phyloP scores from a whole-genome alignment of 2,329 filamentous ascomycete species.

The Beauveria asiatica region DNA sequence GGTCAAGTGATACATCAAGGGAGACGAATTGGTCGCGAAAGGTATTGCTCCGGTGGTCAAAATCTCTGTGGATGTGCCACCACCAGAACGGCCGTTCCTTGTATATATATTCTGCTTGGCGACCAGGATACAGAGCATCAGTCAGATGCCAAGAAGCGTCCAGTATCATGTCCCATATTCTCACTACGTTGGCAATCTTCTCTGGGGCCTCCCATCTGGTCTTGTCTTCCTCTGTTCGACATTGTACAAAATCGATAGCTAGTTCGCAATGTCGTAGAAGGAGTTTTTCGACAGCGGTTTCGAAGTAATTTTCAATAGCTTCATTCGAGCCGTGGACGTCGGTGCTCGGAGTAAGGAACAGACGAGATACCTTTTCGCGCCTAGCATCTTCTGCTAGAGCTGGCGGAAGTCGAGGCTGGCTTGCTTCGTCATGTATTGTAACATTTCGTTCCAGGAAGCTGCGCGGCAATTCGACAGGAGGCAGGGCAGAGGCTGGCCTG shows the following conservation, averaged over 20 bases:
- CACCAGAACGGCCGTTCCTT: conserved; percentile 30
- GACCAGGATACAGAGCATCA: conserved; percentile 26
- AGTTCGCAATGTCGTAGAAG: conserved; percentile 15
- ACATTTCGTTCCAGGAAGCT: conserved; percentile 9
- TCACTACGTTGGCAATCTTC: conserved; percentile 16
- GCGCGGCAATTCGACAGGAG: conserved; percentile 7
- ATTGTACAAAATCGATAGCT: conserved; percentile 12
- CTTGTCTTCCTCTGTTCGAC: conserved; percentile 5
- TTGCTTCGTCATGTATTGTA: not conserved
- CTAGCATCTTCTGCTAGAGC: conserved; percentile 25
- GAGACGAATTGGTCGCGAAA: conserved; percentile 23
- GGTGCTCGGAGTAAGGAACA: conserved; percentile 19
- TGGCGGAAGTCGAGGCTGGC: conserved; percentile 21
- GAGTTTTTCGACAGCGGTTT: conserved; percentile 19
- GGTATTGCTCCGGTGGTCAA: conserved; percentile 21
- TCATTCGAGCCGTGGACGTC: conserved; percentile 18
- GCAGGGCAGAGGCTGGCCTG: conserved; percentile 13
- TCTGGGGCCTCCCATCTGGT: conserved; percentile 10
- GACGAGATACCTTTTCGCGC: conserved; percentile 23
- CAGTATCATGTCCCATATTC: conserved; percentile 27
- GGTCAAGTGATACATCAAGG: conserved; percentile 19
- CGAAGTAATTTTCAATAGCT: conserved; percentile 25
- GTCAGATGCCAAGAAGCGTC: conserved; percentile 29
- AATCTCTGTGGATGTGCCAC: conserved; percentile 30
- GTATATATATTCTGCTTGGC: conserved; percentile 27